phyloP scores from a whole-genome alignment of 2,329 filamentous ascomycete species.

The Botrytis cinerea region DNA sequence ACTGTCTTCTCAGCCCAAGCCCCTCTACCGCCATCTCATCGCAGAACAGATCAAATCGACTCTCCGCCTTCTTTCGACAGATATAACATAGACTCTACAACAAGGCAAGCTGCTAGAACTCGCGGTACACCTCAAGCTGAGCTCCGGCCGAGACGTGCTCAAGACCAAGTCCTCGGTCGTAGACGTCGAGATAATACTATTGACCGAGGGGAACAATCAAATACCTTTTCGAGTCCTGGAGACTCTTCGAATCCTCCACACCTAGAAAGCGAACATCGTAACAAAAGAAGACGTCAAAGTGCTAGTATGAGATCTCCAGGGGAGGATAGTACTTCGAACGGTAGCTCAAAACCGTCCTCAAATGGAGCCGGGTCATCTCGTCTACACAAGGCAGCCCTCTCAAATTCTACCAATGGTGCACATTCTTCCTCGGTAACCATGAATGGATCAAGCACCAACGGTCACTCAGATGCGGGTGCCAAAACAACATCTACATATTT shows the following conservation, averaged over 20 bases:
- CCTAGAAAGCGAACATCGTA: constrained; percentile 43
- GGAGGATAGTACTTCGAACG: constrained; percentile 56
- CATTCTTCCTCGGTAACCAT: constrained; percentile 49
- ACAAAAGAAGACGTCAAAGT: constrained; percentile 60
- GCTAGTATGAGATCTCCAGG: constrained; percentile 65
- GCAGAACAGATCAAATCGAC: constrained; percentile 19
- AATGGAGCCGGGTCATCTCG: constrained; percentile 55
- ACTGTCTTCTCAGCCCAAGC: constrained; percentile 48
- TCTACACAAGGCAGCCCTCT: constrained; percentile 47
- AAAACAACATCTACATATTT: constrained; percentile 56
- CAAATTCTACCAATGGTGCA: constrained; percentile 50
- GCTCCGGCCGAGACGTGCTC: background rate
- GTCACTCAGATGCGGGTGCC: constrained; percentile 29
- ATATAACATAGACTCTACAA: constrained; percentile 13
- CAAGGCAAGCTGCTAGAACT: constrained; percentile 20
- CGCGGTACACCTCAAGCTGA: background rate
- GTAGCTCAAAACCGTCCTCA: constrained; percentile 53
- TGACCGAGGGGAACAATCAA: constrained; percentile 45
- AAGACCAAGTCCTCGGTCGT: constrained; percentile 54
- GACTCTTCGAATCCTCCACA: constrained; percentile 29
- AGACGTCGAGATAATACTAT: constrained; percentile 51
- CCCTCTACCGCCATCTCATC: constrained; percentile 31
- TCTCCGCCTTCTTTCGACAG: background rate
- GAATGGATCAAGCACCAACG: constrained; percentile 53
- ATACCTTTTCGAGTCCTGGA: constrained; percentile 37